Conservation (phyloP, 495 filamentous ascomycete genomes). For the Platismatia glauca region DNA sequence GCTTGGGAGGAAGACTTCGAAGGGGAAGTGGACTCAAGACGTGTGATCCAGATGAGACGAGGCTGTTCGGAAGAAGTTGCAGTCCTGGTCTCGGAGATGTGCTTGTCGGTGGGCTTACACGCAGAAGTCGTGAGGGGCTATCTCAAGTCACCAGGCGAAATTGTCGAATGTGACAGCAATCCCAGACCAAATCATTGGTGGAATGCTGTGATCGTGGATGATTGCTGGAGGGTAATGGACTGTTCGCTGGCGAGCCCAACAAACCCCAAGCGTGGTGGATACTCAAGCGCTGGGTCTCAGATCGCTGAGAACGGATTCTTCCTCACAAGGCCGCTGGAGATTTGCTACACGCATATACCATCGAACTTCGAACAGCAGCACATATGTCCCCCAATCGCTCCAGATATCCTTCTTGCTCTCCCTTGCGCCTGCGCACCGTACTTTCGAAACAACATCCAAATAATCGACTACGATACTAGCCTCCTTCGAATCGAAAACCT, state of each 20-base stretch:
- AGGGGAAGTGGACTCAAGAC: slow-evolving; percentile 63
- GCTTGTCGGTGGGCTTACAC: slow-evolving; percentile 75
- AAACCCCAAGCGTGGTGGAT: slow-evolving; percentile 66
- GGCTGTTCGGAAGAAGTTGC: slow-evolving; percentile 90
- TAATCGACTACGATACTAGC: slow-evolving; percentile 88
- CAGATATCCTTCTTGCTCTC: slow-evolving; percentile 73
- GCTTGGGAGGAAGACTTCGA: slow-evolving; percentile 95
- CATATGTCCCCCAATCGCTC: slow-evolving; percentile 76
- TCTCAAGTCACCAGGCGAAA: slow-evolving; percentile 81
- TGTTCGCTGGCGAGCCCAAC: slow-evolving; percentile 86
- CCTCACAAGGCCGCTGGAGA: slow-evolving; percentile 71
- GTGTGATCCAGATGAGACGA: slow-evolving; percentile 74
- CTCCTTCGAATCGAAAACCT: slow-evolving; percentile 77
- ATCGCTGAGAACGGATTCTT: slow-evolving; percentile 86
- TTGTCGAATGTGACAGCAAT: slow-evolving; percentile 61
- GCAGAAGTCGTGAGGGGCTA: slow-evolving; percentile 79
- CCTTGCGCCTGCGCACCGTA: slow-evolving; percentile 79
- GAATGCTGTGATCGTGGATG: slow-evolving; percentile 90
- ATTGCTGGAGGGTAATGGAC: slow-evolving; percentile 95
- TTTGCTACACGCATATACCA: slow-evolving; percentile 93
- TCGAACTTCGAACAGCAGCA: slow-evolving; percentile 80
- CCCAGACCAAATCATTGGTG: slow-evolving; percentile 93
- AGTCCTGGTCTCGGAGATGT: slow-evolving; percentile 86
- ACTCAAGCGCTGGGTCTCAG: slow-evolving; percentile 60
- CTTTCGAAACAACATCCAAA: slow-evolving; percentile 68